Base-by-base conservation (phyloP, 2,329 filamentous ascomycete genomes). In the Beauveria asiatica region DNA sequence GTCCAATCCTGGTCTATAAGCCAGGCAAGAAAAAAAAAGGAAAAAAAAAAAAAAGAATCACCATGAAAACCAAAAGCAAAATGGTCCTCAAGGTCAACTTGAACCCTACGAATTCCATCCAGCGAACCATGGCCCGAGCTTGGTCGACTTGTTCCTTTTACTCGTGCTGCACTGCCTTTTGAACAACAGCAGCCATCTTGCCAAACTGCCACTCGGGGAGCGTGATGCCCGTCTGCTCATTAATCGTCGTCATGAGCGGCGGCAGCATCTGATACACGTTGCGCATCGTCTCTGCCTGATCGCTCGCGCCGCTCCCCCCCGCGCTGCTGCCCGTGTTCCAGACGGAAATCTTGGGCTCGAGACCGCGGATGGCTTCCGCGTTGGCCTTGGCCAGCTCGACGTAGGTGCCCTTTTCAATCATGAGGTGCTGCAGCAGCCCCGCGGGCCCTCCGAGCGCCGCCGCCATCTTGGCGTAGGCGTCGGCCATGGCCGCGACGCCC, bases 291-390 rank as follows among this genome's bases (percentile, higher is more conserved):
- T 51, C 49, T 8, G 49, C 30, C 8, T 30, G 5, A 44, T 73
- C 69, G 4, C 87, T 81, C 61, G 89, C 86, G 59, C 82, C 76
- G 50, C 73, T 70, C 46, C 73, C 71, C 27, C 73, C 75, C 46
- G 70, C 75, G 3, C 71, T 78, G 53, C 75, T 72, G 48, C 89
- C 89, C 9, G 90, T 95, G 70, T 90, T 94, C 91, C 90, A 96
- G 27, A 93, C 85, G 63, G 86, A 92, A 76, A 95, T 94, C 86
- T 95, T 95, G 65, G 91, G 91, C 72, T 92, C 83, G 65, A 95
- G 75, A 27, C 90, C 90, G 56, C 83, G 80, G 69, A 95, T 83
- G 37, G 89, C 90, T 37, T 80, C 72, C 51, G 88, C 90, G 67
- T 95, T 95, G 54, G 89, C 89, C 67, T 87, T 80, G 61, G 90